These are phyloP conservation scores for Raphanus hybrid DNA, from an alignment of 441 rosid species.

Conservation along the genomic window DNA sequence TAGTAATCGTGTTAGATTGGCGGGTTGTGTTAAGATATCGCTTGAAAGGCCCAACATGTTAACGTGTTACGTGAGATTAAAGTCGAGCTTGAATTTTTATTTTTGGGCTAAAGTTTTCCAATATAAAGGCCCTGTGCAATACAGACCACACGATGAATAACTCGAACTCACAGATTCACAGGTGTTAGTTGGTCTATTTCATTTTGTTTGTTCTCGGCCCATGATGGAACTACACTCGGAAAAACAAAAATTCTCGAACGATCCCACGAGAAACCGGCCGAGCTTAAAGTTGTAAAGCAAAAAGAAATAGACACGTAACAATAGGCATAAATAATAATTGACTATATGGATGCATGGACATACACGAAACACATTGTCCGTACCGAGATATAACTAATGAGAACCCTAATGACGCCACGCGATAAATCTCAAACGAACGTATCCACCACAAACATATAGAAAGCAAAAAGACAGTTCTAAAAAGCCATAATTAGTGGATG, in stretches of 20 bases:
- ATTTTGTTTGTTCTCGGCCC: background rate
- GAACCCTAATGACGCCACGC: too few species aligned
- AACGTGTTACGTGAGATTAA: background rate
- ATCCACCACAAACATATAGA: too few species aligned
- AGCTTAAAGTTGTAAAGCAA: conserved; percentile 18
- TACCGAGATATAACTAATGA: too few species aligned
- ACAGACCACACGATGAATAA: background rate
- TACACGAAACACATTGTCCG: background rate
- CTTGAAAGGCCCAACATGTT: background rate
- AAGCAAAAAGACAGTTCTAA: too few species aligned
- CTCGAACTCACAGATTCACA: background rate
- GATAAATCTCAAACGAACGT: too few species aligned
- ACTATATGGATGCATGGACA: conserved; percentile 18
- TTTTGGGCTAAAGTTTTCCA: background rate
- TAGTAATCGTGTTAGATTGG: too few species aligned
- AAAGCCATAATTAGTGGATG: too few species aligned
- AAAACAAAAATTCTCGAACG: background rate
- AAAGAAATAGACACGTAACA: background rate
- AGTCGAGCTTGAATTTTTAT: background rate
- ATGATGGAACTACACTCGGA: background rate
- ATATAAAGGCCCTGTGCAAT: background rate
- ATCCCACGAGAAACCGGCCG: background rate
- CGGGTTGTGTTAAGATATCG: background rate
- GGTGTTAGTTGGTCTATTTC: background rate
- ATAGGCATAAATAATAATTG: background rate